Base-by-base conservation (phyloP, 192 early-diverging fungal species). In the Coemansia sp. region DNA sequence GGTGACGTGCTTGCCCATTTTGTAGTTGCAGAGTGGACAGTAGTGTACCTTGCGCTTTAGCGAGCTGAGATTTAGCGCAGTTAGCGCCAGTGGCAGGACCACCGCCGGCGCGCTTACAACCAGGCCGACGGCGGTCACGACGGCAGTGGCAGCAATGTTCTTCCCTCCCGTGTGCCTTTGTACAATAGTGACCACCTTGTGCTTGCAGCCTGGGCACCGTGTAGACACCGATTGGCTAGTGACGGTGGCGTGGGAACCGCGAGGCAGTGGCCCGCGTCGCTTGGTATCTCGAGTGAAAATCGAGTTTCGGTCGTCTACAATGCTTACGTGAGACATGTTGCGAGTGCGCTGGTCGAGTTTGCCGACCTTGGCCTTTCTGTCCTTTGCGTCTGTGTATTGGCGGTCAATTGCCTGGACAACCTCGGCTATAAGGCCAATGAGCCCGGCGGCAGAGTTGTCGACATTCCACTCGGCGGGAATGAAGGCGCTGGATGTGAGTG, bases 31-130 rank as follows among this genome's bases (percentile, higher is more conserved):
- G 53, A 63, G 68, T 10, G 76, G 67, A 41, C 76, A 79, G 64
- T 73, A 72, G 59, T 79, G 76, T 7, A 72, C 70, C 52, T 73
- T 79, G 61, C 68, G 71, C 62, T 79, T 79, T 57, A 79, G 65
- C 16, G 76, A 63, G 35, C 62, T 69, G 20, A 79, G 64, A 31
- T 73, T 72, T 16, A 79, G 68, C 13, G 65, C 76, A 14, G 76
- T 68, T 61, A 79, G 71, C 21, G 76, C 76, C 57, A 79, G 64
- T 18, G 76, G 76, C 53, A 79, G 55, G n/a, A 79, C 45, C 12
- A 72, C 64, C 16, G 71, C 68, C 0, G 70, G 70, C 5, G 76
- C 76, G 47, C 70, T 79, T 52, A 65, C 62, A 18, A 72, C 64
- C n/a, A 79, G 61, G n/a, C 76, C 76, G 7, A 72, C 67, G 3